Conservation (phyloP, 352 stramenopile species). For the Globisporangium paddicum region DNA sequence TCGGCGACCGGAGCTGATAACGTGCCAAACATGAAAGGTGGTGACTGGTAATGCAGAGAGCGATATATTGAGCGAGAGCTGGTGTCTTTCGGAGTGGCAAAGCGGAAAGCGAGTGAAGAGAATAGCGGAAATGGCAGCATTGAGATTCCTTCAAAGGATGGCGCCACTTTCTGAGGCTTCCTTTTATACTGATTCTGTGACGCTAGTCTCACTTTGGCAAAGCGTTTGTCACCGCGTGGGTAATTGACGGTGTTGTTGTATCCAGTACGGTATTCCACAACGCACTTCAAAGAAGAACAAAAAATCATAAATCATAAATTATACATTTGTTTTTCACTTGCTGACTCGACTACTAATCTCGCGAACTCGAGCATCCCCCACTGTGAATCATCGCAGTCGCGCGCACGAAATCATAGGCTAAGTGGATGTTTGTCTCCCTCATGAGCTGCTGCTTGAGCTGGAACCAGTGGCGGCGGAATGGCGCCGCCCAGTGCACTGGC, state of each 20-base stretch:
- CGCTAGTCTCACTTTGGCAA: no score
- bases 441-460: conserved; percentile 15
- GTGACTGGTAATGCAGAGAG: background rate
- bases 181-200: no score
- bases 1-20: background rate
- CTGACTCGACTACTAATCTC: background rate
- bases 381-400: background rate
- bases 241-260: no score
- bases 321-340: background rate
- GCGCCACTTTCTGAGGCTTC: no score
- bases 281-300: background rate
- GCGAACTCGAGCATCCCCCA: background rate
- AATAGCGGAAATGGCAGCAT: no score
- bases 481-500: conserved; percentile 12
- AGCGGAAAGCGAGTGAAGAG: background rate
- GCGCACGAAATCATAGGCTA: conserved; percentile 21
- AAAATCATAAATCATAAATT: background rate
- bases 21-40: background rate
- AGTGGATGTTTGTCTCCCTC: conserved; percentile 4
- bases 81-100: background rate
- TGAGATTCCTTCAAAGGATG: no score
- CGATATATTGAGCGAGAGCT: background rate
- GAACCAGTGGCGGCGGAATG: conserved; percentile 17
- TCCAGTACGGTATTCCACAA: no score
- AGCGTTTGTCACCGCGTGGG: no score